Conservation (phyloP, 352 stramenopile genomes). For the Peronospora destructor region DNA sequence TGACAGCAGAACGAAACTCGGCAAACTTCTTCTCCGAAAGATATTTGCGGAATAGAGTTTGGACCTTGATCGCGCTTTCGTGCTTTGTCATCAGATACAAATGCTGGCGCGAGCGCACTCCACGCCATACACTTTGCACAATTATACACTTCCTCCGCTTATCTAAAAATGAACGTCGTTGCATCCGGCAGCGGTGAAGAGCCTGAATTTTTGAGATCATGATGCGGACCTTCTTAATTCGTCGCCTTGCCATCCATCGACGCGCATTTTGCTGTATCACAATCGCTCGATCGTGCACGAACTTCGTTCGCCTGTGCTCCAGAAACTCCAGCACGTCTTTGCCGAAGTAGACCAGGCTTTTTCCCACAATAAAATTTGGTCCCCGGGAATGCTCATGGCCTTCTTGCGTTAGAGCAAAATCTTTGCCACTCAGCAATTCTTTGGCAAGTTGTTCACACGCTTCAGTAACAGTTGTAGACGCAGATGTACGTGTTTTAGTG, state of each 20-base stretch:
- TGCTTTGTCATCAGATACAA: conserved; percentile 50
- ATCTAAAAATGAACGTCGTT: conserved; percentile 36
- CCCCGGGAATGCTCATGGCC: conserved; percentile 32
- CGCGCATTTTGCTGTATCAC: conserved; percentile 53
- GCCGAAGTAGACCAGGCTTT: conserved; percentile 91
- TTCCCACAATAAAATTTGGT: conserved; percentile 66
- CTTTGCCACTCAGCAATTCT: conserved; percentile 35
- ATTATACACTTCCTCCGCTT: conserved; percentile 38
- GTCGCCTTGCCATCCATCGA: conserved; percentile 44
- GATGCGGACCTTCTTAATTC: conserved; percentile 40
- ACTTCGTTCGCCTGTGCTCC: conserved; percentile 67
- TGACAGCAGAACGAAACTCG: conserved; percentile 55
- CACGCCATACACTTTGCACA: conserved; percentile 73
- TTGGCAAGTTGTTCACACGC: conserved; percentile 57
- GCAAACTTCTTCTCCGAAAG: conserved; percentile 41
- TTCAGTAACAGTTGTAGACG: conserved; percentile 45
- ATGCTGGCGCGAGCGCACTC: conserved; percentile 49
- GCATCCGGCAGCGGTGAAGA: conserved; percentile 42
- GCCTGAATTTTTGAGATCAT: conserved; percentile 60
- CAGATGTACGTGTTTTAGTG: conserved; percentile 20
- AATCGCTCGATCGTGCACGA: conserved; percentile 61
- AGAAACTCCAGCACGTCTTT: conserved; percentile 89
- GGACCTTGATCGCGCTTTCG: conserved; percentile 52
- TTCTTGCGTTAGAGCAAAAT: conserved; percentile 35
- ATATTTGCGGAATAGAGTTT: conserved; percentile 48